Evolutionary conservation across 1,139 yeast genomes (phyloP), one percentile per base, ranked within the genome.

Genomic region (Saccharomycopsis hybrid): DNA sequence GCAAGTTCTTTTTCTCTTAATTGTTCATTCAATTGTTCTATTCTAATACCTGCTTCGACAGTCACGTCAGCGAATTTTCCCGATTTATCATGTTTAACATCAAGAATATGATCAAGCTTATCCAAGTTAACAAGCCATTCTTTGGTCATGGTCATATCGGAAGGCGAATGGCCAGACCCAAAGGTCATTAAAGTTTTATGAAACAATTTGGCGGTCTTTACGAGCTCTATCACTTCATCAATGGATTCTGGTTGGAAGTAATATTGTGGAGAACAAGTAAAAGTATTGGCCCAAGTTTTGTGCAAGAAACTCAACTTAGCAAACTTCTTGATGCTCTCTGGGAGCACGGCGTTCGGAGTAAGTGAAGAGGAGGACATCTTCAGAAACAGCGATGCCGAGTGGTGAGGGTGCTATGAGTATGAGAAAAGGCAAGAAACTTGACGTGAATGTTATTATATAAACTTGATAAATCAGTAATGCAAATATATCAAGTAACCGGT

Each of bases 151-250:
- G 96, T 88, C 67, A 92, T 68, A 61, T 82, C 90, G 44, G 95
- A 85, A 0, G 98, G 98, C 4, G 97, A 89, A 63, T 92, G 97
- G 33, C 97, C 97, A 0, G 96, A 82, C 0, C 98, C 98, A 5
- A 87, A 92, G 2, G 88, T 79, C 75, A 87, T 84, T 53, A 92
- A 70, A 18, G 95, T 86, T 57, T 80, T 83, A 24, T 74, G 71
- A 38, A 71, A 63, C 47, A 68, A 61, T 44, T 77, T 70, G 4
- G 97, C 98, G 52, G 73, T 73, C 43, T 75, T 70, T 42, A 92
- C 85, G 51, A 90, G 71, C 38, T 68, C 71, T 50, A 71, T 70
- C 44, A 89, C 80, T 59, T 88, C 86, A 7, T 79, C 85, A 2
- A 83, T 60, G 27, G 71, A 68, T 1, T 69, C 62, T 0, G 97